Percentiles rank a stretch among this genome's conserved stretches.
Conservation (phyloP, 2,329 filamentous ascomycete species). For the Penicillium decumbens region DNA sequence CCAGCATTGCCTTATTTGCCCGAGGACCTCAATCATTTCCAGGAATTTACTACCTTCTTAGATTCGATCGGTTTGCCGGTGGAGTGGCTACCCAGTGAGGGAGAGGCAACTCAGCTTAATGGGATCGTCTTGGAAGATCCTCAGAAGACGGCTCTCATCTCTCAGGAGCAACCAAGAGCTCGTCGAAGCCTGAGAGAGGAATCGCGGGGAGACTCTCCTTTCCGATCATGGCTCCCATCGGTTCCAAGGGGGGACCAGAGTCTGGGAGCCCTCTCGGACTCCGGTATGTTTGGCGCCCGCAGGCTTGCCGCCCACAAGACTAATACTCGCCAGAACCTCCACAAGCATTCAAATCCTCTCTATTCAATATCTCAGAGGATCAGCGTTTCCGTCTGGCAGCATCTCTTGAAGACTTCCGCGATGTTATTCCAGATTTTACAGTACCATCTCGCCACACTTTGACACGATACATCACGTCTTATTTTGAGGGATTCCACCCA, state of each 20-base stretch:
- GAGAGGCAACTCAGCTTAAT: conserved; percentile 25
- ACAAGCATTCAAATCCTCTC: conserved; percentile 19
- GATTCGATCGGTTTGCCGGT: conserved; percentile 34
- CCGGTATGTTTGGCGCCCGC: conserved; percentile 18
- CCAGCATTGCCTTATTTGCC: conserved; percentile 30
- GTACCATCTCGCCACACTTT: conserved; percentile 66
- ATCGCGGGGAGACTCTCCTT: conserved; percentile 31
- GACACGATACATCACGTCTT: conserved; percentile 65
- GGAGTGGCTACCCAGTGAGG: conserved; percentile 31
- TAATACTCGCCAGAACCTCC: conserved; percentile 22
- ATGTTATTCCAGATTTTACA: conserved; percentile 49
- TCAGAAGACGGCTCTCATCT: conserved; percentile 16
- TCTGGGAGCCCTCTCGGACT: conserved; percentile 30
- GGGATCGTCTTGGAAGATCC: conserved; percentile 22
- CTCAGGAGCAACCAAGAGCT: conserved; percentile 21
- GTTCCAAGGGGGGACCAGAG: conserved; percentile 32
- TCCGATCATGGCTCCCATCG: conserved; percentile 33
- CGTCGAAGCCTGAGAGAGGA: conserved; percentile 19
- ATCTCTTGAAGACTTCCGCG: conserved; percentile 29
- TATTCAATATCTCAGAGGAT: conserved; percentile 29
- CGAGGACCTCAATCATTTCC: conserved; percentile 34
- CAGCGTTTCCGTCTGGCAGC: conserved; percentile 30
- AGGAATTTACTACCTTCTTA: conserved; percentile 36
- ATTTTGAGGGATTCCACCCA: conserved; percentile 62
- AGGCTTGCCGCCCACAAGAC: neutral